Conservation (phyloP, 2,329 filamentous ascomycete genomes). For the Leptographium radiaticola region DNA sequence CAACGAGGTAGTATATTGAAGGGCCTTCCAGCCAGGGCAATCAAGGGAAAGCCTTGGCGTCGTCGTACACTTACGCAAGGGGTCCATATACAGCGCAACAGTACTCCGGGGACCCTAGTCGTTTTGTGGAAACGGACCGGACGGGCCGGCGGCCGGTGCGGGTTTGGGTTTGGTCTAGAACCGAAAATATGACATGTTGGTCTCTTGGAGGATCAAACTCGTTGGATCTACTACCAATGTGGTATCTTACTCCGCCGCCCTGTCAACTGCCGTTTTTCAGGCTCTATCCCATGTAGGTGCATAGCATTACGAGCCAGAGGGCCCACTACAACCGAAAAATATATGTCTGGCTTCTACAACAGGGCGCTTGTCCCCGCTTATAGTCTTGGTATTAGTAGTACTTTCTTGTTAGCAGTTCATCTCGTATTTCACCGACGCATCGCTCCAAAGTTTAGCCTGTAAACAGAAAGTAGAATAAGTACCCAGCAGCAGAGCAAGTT, state of each 20-base stretch:
- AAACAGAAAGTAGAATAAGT: too few species aligned
- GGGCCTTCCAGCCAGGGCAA: too few species aligned
- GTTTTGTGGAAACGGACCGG: neutral
- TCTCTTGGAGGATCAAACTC: neutral
- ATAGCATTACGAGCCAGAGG: neutral
- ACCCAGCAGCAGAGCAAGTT: too few species aligned
- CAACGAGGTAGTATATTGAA: too few species aligned
- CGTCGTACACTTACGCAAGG: too few species aligned
- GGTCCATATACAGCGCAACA: too few species aligned
- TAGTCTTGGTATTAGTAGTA: too few species aligned
- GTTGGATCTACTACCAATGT: neutral
- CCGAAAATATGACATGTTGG: neutral
- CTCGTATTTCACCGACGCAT: too few species aligned
- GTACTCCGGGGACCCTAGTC: neutral
- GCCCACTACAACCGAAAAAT: too few species aligned
- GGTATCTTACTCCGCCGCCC: neutral
- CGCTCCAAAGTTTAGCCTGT: too few species aligned
- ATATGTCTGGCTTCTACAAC: neutral
- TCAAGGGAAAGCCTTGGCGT: too few species aligned
- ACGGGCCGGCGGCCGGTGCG: neutral
- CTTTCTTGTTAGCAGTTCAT: too few species aligned
- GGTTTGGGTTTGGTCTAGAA: neutral
- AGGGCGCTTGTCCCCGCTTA: neutral
- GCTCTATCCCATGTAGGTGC: neutral
- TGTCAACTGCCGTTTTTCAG: neutral